phyloP scores from a whole-genome alignment of 768 basidiomycete species.

The Coprinellus aureogranulatus region DNA sequence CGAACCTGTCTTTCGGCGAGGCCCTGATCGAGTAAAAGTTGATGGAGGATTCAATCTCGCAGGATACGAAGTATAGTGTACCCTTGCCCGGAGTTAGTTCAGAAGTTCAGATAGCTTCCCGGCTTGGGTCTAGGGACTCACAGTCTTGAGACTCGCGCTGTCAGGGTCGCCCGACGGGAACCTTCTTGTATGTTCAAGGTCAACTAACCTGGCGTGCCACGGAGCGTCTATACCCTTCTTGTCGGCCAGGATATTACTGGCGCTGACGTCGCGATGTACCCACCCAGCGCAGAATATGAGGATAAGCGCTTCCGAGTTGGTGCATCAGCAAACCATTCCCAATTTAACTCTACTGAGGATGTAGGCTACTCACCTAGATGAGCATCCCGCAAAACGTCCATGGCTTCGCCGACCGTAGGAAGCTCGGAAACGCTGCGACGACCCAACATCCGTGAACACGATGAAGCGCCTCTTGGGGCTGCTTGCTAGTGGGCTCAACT shows the following conservation, averaged over 20 bases:
- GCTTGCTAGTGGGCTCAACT: too few species aligned
- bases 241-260: constrained; percentile 5
- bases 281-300: constrained; percentile 3
- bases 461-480: too few species aligned
- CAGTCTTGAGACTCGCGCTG: constrained; percentile 3
- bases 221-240: neutral
- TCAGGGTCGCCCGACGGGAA: neutral
- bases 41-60: constrained; percentile 7
- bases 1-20: too few species aligned
- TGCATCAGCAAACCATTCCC: too few species aligned
- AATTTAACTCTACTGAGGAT: too few species aligned
- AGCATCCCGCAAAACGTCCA: too few species aligned
- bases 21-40: too few species aligned
- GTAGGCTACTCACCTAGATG: too few species aligned
- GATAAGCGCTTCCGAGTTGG: too few species aligned
- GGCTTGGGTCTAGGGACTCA: neutral
- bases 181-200: constrained; percentile 10
- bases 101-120: neutral
- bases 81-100: constrained; percentile 6
- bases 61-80: constrained; percentile 12
- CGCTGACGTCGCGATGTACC: constrained; percentile 11
- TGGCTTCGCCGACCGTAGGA: too few species aligned
- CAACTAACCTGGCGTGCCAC: constrained; percentile 1
- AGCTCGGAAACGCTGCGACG: too few species aligned
- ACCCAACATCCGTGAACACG: too few species aligned